Percentiles rank a stretch among this genome's conserved stretches.
Conservation (phyloP, 306 rosid species). For the Castanea sativa region DNA sequence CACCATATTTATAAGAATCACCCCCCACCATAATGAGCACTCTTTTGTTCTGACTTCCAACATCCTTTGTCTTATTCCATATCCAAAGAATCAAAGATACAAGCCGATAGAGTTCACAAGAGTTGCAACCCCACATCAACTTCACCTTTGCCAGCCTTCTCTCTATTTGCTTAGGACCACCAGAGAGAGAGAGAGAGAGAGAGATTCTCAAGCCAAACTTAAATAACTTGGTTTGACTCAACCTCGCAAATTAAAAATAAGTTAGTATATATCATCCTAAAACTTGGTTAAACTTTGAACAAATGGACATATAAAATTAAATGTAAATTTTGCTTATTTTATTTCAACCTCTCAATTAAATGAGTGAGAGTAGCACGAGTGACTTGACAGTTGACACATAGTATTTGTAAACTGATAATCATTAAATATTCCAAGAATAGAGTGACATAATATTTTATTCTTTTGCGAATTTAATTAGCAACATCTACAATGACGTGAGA, state of each 20-base stretch:
- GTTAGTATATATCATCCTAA: background rate
- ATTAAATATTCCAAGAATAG: too few relatives aligned
- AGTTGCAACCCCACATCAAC: constrained; percentile 20
- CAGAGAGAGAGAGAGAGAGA: background rate
- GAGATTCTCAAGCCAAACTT: background rate
- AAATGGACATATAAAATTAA: too few relatives aligned
- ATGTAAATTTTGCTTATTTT: too few relatives aligned
- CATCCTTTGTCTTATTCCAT: constrained; percentile 3
- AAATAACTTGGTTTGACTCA: background rate
- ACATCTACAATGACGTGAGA: rapidly evolving
- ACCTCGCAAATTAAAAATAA: background rate
- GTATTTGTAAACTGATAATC: too few relatives aligned
- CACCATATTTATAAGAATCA: background rate
- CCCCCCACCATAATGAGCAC: constrained; percentile 4
- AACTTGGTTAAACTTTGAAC: background rate
- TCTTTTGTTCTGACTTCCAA: constrained; percentile 7
- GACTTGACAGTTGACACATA: too few relatives aligned
- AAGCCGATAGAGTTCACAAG: background rate
- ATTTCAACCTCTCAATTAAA: too few relatives aligned
- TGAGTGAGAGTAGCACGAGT: too few relatives aligned
- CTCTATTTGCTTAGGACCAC: constrained; percentile 12
- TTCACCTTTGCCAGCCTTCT: background rate
- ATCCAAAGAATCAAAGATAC: constrained; percentile 13
- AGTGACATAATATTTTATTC: too few relatives aligned
- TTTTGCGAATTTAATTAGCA: too few relatives aligned